Conservation (phyloP, 2,329 filamentous ascomycete species). For the Nothomitra cinnamomea region DNA sequence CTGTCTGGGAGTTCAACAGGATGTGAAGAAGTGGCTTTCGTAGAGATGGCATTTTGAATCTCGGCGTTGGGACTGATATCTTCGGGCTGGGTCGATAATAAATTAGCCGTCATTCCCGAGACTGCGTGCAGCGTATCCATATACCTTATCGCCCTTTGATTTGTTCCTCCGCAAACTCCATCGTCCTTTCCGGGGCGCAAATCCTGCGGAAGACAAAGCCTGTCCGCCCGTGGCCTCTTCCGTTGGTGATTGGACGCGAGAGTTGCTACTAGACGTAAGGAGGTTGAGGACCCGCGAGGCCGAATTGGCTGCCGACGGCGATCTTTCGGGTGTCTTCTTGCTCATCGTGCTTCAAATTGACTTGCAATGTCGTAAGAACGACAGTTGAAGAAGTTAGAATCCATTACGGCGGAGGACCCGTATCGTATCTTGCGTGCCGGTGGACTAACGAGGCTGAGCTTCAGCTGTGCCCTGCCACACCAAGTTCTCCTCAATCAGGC, state of each 20-base stretch:
- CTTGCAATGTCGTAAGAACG: no score
- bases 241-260: background rate
- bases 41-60: background rate
- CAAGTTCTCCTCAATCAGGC: no score
- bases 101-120: background rate
- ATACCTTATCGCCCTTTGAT: conserved; percentile 1
- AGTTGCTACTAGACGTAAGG: background rate
- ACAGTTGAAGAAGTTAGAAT: no score
- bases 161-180: background rate
- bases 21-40: background rate
- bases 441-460: no score
- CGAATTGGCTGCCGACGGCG: background rate
- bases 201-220: background rate
- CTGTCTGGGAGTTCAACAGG: background rate
- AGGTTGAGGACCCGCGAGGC: background rate
- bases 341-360: background rate
- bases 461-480: no score
- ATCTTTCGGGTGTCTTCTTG: background rate
- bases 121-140: no score
- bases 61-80: background rate
- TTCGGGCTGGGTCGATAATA: background rate
- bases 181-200: background rate
- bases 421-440: no score
- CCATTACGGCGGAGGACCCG: no score
- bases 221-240: background rate